Conservation (phyloP, 306 rosid genomes). For the Urtica urens region DNA sequence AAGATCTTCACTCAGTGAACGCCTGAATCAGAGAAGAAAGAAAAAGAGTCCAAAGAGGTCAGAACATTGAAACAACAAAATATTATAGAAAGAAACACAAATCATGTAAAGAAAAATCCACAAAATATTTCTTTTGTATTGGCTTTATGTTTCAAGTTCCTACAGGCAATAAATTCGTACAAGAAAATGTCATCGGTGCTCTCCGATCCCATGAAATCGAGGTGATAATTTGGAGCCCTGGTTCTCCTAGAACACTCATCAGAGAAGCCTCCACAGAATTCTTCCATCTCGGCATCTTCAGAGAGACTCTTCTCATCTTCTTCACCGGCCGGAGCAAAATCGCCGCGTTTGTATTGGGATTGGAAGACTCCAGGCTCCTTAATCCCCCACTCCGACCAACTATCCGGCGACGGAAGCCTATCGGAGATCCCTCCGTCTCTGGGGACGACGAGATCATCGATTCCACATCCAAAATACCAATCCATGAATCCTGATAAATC, state of each 20-base stretch:
- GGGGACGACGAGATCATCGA: slow-evolving; percentile 39
- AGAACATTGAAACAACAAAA: slow-evolving; percentile 14
- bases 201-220: slow-evolving; percentile 37
- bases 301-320: slow-evolving; percentile 25
- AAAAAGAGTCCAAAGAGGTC: slow-evolving; percentile 12
- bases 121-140: no score
- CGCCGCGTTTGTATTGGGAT: slow-evolving; percentile 20
- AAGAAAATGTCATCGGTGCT: slow-evolving; percentile 60
- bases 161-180: slow-evolving; percentile 52
- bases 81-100: slow-evolving; percentile 24
- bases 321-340: slow-evolving; percentile 27
- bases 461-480: slow-evolving; percentile 37
- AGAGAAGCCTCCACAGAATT: slow-evolving; percentile 35
- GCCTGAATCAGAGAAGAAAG: slow-evolving; percentile 38
- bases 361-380: slow-evolving; percentile 24
- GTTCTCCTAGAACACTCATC: slow-evolving; percentile 33
- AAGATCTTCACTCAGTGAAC: slow-evolving; percentile 48
- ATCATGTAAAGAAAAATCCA: no score
- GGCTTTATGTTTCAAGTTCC: slow-evolving; percentile 31
- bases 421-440: slow-evolving; percentile 33
- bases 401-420: slow-evolving; percentile 47
- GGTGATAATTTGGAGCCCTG: slow-evolving; percentile 24
- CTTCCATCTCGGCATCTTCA: slow-evolving; percentile 31
- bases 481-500: slow-evolving; percentile 45
- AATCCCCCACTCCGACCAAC: slow-evolving; percentile 62